These are phyloP conservation scores for Licmophora abbreviata DNA, from an alignment of 108 stramenopile species.

Conservation along the genomic window DNA sequence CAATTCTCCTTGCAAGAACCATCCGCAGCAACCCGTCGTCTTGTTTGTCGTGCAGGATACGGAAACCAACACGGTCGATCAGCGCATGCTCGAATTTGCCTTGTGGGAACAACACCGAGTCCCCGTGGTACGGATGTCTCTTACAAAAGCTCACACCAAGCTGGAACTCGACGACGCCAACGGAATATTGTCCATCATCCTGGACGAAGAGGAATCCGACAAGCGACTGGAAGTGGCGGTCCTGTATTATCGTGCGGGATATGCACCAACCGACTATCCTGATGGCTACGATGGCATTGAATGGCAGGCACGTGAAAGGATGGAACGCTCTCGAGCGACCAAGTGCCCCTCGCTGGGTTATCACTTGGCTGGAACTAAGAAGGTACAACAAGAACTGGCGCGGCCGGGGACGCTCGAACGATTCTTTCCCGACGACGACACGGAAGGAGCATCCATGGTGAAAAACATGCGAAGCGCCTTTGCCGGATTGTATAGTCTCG, in stretches of 20 bases:
- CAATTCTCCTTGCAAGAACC: neutral
- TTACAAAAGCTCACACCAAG: slow-evolving; percentile 36
- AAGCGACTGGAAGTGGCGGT: slow-evolving; percentile 52
- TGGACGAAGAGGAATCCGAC: slow-evolving; percentile 7
- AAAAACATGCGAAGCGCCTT: slow-evolving; percentile 48
- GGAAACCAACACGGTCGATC: slow-evolving; percentile 95
- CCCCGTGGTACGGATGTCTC: slow-evolving; percentile 67
- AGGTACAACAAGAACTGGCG: slow-evolving; percentile 95
- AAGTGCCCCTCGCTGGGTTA: slow-evolving; percentile 92
- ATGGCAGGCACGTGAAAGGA: slow-evolving; percentile 79
- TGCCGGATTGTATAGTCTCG: slow-evolving; percentile 76
- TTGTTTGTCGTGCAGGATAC: slow-evolving; percentile 92
- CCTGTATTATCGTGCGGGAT: slow-evolving; percentile 94
- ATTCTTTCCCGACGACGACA: slow-evolving; percentile 60
- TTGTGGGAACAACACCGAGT: slow-evolving; percentile 76
- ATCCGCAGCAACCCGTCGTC: slow-evolving; percentile 29
- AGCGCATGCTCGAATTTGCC: slow-evolving; percentile 86
- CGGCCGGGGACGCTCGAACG: slow-evolving; percentile 74
- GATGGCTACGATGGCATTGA: slow-evolving; percentile 66
- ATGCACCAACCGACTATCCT: slow-evolving; percentile 93
- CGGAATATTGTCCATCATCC: slow-evolving; percentile 30
- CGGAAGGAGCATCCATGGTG: slow-evolving; percentile 27
- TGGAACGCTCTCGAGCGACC: slow-evolving; percentile 82
- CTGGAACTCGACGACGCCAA: slow-evolving; percentile 28
- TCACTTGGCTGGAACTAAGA: slow-evolving; percentile 96